phyloP scores from a whole-genome alignment of 2,329 filamentous ascomycete species.

The Colletotrichum melonis region DNA sequence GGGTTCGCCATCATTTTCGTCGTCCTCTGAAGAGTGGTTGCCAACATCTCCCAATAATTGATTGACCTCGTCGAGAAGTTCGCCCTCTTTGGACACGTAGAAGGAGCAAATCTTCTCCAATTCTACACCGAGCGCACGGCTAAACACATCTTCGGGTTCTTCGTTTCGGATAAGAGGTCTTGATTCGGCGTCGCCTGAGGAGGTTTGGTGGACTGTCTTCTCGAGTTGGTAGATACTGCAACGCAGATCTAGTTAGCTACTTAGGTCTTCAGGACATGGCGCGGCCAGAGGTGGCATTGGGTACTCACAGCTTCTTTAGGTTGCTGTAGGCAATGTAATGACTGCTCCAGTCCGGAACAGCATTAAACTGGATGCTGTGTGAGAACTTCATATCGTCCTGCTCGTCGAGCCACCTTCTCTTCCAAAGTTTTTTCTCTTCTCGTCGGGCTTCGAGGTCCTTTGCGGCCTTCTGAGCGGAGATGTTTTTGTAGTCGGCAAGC shows the following conservation, averaged over 20 bases:
- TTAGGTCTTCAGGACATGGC: neutral
- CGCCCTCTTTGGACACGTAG: constrained; percentile 88
- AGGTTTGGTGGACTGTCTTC: constrained; percentile 78
- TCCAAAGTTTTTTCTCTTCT: constrained; percentile 65
- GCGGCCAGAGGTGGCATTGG: neutral
- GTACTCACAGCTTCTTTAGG: constrained; percentile 91
- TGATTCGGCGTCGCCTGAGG: constrained; percentile 79
- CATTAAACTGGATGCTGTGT: constrained; percentile 99
- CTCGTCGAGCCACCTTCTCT: constrained; percentile 77
- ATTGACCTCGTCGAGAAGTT: constrained; percentile 85
- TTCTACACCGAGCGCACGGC: constrained; percentile 84
- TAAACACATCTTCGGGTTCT: constrained; percentile 86
- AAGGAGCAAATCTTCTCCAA: constrained; percentile 95
- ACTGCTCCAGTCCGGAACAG: constrained; percentile 98
- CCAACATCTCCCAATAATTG: constrained; percentile 81
- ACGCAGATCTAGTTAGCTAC: constrained; percentile 25
- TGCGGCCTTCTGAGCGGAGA: constrained; percentile 43
- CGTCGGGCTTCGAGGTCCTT: constrained; percentile 47
- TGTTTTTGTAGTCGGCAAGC: constrained; percentile 53
- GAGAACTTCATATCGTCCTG: constrained; percentile 99
- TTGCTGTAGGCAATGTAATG: constrained; percentile 99
- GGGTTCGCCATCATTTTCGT: constrained; percentile 21
- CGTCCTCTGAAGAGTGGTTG: constrained; percentile 66
- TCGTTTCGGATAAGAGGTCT: constrained; percentile 81
- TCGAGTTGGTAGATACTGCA: constrained; percentile 92